Evolutionary conservation across 176 grass and related monocot species (phyloP), one percentile per base, ranked within the genome.

Genomic region (Saccharum officinarum): DNA sequence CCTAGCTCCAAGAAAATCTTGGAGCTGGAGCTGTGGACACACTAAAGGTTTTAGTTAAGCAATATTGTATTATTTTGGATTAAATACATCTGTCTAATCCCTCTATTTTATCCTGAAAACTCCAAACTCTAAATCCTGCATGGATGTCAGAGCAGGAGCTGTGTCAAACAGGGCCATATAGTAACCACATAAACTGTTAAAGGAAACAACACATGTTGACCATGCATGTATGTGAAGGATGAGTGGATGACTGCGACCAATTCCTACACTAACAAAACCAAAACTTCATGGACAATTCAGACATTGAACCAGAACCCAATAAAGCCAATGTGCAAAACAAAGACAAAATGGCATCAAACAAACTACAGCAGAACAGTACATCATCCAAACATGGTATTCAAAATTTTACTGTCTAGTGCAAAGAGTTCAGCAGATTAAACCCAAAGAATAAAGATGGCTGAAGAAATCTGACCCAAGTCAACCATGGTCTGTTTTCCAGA

Each of bases 281-380:
- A 17, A 65, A 50, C 30, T 22, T 68, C 6, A 20, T 14, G 26
- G 37, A 60, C 15, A 62, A 65, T 47, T 64, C 5, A 50, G 31
- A 38, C 34, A 52, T 41, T 74, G 15, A 63, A 54, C 2, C 45
- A 47, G 5, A 86, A 82, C 14, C 26, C 20, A 40, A 37, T 47
- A 76, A 86, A 87, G 60, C 7, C 5, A 87, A 69, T 70, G 64
- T 73, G 33, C 18, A 25, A 2, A 76, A 31, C 20, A 42, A 46
- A 25, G 3, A 33, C 16, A 22, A 73, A 62, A 62, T 62, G 3
- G 16, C n/a, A 47, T 74, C 26, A 63, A 8, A 46, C 30, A 61
- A 83, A 66, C 57, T 33, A 54, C 44, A 76, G 7, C 4, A 73
- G 9, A 80, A 60, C 4, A 57, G 36, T n/a, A 39, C 31, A 37